These are phyloP conservation scores for Zalaria sp. DNA, from an alignment of 2,329 filamentous ascomycete genomes.

Conservation along the genomic window DNA sequence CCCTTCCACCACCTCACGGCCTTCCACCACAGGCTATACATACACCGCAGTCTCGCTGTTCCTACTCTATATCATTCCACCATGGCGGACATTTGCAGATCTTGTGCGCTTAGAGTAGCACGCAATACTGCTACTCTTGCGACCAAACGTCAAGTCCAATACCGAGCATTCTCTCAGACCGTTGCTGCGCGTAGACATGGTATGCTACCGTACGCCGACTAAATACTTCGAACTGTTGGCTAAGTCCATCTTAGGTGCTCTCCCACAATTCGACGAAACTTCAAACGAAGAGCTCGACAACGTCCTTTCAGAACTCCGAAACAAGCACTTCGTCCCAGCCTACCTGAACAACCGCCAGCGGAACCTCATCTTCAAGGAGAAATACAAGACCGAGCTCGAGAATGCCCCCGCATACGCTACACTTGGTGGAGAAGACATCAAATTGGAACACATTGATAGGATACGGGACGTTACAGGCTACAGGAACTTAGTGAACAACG, in stretches of 20 bases:
- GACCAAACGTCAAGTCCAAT: conserved; percentile 4
- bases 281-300: conserved; percentile 25
- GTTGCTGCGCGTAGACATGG: conserved; percentile 1
- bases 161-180: conserved; percentile 1
- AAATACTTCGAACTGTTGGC: not conserved
- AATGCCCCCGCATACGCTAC: conserved; percentile 27
- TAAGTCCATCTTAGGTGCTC: conserved; percentile 13
- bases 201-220: not conserved
- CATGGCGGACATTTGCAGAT: conserved; percentile 16
- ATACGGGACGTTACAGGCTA: conserved; percentile 16
- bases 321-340: conserved; percentile 28
- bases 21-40: no score
- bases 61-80: not conserved
- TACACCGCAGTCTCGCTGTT: no score
- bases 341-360: conserved; percentile 27
- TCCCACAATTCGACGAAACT: conserved; percentile 27
- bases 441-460: conserved; percentile 19
- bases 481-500: conserved; percentile 12
- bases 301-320: conserved; percentile 26
- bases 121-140: conserved; percentile 9
- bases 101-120: conserved; percentile 18
- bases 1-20: no score
- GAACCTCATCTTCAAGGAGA: conserved; percentile 26
- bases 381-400: conserved; percentile 25
- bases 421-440: conserved; percentile 25